Conservation (phyloP, 148 eudicot genomes). For the Spergularia marina region DNA sequence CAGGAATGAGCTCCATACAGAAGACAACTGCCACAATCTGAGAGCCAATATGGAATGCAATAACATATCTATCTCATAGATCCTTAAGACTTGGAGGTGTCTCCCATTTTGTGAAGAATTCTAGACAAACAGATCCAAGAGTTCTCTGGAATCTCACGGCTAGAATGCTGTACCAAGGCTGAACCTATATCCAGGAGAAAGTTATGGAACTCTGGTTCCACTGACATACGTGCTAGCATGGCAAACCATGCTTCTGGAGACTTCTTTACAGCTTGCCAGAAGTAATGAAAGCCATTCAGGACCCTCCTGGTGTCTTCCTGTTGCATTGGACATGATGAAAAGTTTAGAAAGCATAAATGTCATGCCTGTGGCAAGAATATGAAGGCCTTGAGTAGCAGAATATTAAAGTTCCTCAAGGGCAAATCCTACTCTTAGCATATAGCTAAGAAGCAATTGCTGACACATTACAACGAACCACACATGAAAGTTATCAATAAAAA, state of each 20-base stretch:
- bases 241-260: slow-evolving; percentile 84
- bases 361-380: background rate
- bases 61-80: no score
- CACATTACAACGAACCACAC: background rate
- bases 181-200: slow-evolving; percentile 51
- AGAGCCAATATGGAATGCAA: no score
- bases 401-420: background rate
- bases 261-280: slow-evolving; percentile 62
- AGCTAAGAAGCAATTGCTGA: background rate
- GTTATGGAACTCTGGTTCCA: slow-evolving; percentile 70
- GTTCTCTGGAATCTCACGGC: slow-evolving; percentile 50
- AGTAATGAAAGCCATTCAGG: slow-evolving; percentile 51
- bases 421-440: background rate
- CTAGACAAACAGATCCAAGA: slow-evolving; percentile 60
- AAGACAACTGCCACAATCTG: no score
- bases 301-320: slow-evolving; percentile 63
- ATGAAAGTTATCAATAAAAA: background rate
- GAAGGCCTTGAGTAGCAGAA: slow-evolving; percentile 1
- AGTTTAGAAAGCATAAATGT: background rate
- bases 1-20: no score
- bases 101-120: slow-evolving; percentile 46
- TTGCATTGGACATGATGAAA: slow-evolving; percentile 1
- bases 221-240: slow-evolving; percentile 65
- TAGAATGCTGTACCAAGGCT: slow-evolving; percentile 44
- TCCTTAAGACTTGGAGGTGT: slow-evolving; percentile 9